These are phyloP conservation scores for Paecilomyces fulvus DNA, from an alignment of 2,329 filamentous ascomycete genomes.

Conservation along the genomic window DNA sequence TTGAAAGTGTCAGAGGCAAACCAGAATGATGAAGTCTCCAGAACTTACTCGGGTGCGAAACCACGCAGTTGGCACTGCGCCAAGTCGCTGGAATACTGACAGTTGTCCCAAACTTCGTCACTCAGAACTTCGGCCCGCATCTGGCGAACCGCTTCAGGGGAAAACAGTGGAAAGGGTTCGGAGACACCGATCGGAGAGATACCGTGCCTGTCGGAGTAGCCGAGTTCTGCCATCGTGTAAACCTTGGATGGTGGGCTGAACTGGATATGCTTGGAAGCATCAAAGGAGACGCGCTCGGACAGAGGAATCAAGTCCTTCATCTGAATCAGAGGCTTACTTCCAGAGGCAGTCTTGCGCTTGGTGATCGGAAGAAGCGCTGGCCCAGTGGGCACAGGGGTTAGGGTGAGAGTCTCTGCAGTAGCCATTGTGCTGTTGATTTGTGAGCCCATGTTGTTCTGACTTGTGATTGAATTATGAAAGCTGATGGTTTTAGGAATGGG, in stretches of 20 bases:
- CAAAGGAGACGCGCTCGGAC: conserved; percentile 34
- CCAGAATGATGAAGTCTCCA: neutral
- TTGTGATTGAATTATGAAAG: neutral
- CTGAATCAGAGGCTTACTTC: conserved; percentile 21
- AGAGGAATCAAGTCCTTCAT: conserved; percentile 16
- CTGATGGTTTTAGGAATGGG: neutral
- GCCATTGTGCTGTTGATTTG: conserved; percentile 8
- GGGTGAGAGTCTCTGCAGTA: conserved; percentile 11
- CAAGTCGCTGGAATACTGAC: conserved; percentile 52
- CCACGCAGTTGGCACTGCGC: conserved; percentile 48
- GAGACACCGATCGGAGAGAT: conserved; percentile 57
- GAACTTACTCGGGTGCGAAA: conserved; percentile 46
- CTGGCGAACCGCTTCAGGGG: conserved; percentile 49
- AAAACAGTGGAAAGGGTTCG: conserved; percentile 57
- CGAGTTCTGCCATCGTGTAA: conserved; percentile 55
- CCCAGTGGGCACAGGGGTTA: conserved; percentile 17
- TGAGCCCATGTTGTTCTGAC: neutral
- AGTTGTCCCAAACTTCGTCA: conserved; percentile 48
- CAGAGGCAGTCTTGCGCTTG: conserved; percentile 4
- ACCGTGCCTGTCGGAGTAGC: conserved; percentile 46
- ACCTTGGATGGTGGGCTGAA: conserved; percentile 45
- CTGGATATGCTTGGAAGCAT: conserved; percentile 47
- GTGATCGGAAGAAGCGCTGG: conserved; percentile 11
- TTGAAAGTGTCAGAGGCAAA: conserved; percentile 15
- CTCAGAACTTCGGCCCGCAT: conserved; percentile 57